These are phyloP conservation scores for Piper longum DNA, from an alignment of 164 flowering plant genomes.

Conservation along the genomic window DNA sequence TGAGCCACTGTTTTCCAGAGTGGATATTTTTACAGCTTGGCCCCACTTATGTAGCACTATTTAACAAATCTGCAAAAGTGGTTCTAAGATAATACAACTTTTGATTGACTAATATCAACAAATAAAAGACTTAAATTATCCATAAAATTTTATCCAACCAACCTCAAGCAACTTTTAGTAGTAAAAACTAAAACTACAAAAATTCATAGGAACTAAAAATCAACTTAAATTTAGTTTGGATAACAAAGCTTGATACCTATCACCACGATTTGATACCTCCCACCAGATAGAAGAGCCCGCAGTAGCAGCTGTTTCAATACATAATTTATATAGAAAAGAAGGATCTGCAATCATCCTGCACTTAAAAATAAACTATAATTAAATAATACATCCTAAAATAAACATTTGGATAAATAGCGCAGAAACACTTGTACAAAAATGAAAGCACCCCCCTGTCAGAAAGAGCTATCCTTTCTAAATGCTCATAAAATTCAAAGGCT, in stretches of 20 bases:
- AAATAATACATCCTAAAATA: not conserved
- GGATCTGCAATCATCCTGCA: slow-evolving; percentile 98
- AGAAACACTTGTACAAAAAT: not conserved
- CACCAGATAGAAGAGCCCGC: slow-evolving; percentile 81
- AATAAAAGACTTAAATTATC: not conserved
- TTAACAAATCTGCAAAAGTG: too few species aligned
- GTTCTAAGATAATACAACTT: too few species aligned
- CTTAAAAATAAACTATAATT: slow-evolving; percentile 3
- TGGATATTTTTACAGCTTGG: too few species aligned
- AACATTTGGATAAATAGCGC: not conserved
- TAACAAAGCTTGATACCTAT: slow-evolving; percentile 32
- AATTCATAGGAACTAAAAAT: not conserved
- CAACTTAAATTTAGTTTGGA: not conserved
- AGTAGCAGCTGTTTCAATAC: slow-evolving; percentile 73
- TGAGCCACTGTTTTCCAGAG: too few species aligned
- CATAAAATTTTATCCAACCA: not conserved
- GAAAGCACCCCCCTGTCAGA: not conserved
- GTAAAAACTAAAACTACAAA: too few species aligned
- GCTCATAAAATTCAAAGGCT: too few species aligned
- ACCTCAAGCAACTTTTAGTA: not conserved
- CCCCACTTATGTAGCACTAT: too few species aligned
- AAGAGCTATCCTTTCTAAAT: too few species aligned
- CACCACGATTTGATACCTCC: slow-evolving; percentile 80
- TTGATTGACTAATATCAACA: too few species aligned
- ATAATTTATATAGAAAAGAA: slow-evolving; percentile 58